Percentiles rank a stretch among this genome's conserved stretches.
phyloP scores from a whole-genome alignment of 1,139 yeast genomes.

The Nakaseomyces glabratus region DNA sequence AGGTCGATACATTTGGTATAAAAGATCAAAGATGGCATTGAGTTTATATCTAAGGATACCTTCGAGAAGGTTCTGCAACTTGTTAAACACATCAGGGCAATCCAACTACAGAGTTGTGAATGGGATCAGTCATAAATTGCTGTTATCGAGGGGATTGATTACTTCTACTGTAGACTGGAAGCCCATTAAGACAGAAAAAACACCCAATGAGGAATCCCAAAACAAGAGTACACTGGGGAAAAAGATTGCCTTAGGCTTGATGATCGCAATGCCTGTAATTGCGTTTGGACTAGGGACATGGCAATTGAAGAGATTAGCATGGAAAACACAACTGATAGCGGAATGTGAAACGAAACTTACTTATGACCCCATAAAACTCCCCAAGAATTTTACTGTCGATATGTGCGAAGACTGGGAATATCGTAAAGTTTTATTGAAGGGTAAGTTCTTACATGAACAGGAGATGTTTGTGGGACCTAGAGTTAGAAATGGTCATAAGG shows the following conservation, averaged over 20 bases:
- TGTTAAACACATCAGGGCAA: no score
- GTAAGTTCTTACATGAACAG: constrained; percentile 72
- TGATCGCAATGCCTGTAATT: constrained; percentile 80
- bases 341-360: constrained; percentile 74
- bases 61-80: no score
- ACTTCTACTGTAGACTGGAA: constrained; percentile 81
- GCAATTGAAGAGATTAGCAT: constrained; percentile 77
- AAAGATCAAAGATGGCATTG: no score
- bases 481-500: constrained; percentile 62
- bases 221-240: constrained; percentile 34
- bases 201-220: constrained; percentile 34
- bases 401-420: constrained; percentile 62
- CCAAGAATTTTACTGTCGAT: constrained; percentile 42
- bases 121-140: no score
- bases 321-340: constrained; percentile 85
- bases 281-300: constrained; percentile 85
- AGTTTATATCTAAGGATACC: no score
- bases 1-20: no score
- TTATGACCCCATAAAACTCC: constrained; percentile 62
- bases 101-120: no score
- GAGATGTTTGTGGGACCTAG: constrained; percentile 94
- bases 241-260: constrained; percentile 44
- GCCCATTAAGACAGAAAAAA: constrained; percentile 52
- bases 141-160: constrained; percentile 38
- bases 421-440: constrained; percentile 63